Conservation (phyloP, 305 asterid species). For the Solanum chacoense region DNA sequence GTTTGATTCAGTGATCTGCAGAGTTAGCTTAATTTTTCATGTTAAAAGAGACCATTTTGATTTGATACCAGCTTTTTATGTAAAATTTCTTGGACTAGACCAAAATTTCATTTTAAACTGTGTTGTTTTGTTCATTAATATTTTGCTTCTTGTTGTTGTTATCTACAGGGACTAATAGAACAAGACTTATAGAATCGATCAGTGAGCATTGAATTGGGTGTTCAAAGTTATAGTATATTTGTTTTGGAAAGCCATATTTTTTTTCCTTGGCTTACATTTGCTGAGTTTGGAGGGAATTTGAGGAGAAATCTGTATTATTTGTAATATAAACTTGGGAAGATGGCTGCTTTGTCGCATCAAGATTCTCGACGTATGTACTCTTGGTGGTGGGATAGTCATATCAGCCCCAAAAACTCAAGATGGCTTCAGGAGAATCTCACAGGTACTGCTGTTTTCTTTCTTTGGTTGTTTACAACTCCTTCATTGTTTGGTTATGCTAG, state of each 20-base stretch:
- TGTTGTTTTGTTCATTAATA: background rate
- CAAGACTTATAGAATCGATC: background rate
- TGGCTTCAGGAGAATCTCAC: slow-evolving; percentile 99
- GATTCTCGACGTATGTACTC: slow-evolving; percentile 87
- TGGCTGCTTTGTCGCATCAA: slow-evolving; percentile 54
- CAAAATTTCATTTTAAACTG: background rate
- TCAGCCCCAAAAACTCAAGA: slow-evolving; percentile 95
- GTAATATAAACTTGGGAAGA: slow-evolving; percentile 16
- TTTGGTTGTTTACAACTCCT: background rate
- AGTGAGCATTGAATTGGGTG: background rate
- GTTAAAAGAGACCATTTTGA: background rate
- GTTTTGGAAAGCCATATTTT: background rate
- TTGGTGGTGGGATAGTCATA: slow-evolving; percentile 99
- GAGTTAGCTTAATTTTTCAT: background rate
- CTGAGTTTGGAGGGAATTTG: background rate
- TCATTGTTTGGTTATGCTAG: background rate
- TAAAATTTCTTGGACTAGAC: background rate
- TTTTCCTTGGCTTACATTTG: background rate
- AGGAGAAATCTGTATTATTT: background rate
- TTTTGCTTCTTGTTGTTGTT: background rate
- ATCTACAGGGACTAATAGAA: background rate
- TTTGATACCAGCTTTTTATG: too few species aligned
- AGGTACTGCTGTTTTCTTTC: slow-evolving; percentile 34
- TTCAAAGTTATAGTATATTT: background rate
- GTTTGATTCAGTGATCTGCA: slow-evolving; percentile 3